These are phyloP conservation scores for Populus tomentosa DNA, from an alignment of 441 rosid genomes.

Conservation along the genomic window DNA sequence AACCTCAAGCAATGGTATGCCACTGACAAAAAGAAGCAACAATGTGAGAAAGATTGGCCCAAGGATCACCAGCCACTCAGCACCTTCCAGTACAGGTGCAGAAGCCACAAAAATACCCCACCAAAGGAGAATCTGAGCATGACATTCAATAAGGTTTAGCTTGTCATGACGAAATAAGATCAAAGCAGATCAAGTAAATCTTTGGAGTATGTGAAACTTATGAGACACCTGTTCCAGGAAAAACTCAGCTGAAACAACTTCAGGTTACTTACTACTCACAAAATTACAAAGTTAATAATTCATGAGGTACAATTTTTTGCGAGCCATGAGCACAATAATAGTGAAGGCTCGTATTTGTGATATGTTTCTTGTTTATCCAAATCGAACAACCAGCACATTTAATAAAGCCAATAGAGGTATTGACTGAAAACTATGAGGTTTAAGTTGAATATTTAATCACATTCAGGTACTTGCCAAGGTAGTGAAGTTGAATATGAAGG, in stretches of 20 bases:
- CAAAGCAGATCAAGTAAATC: neutral
- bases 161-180: neutral
- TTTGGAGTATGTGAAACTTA: neutral
- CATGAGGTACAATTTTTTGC: neutral
- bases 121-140: slow-evolving; percentile 73
- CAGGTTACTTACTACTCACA: neutral
- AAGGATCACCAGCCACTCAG: slow-evolving; percentile 74
- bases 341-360: neutral
- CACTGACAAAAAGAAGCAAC: slow-evolving; percentile 82
- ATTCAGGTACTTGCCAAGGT: neutral
- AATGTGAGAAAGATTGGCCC: slow-evolving; percentile 83
- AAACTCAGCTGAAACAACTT: neutral
- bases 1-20: slow-evolving; percentile 96
- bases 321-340: neutral
- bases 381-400: neutral
- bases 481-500: neutral
- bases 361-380: neutral
- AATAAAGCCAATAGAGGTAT: neutral
- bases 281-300: neutral
- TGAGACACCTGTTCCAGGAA: neutral
- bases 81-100: slow-evolving; percentile 61
- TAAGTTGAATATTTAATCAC: neutral
- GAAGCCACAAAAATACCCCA: slow-evolving; percentile 89
- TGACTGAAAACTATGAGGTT: neutral
- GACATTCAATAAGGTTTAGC: slow-evolving; percentile 1